Evolutionary conservation across 805 yeast genomes (phyloP), one percentile per base, ranked within the genome.

Genomic region (Tetrapisispora taiwanensis): DNA sequence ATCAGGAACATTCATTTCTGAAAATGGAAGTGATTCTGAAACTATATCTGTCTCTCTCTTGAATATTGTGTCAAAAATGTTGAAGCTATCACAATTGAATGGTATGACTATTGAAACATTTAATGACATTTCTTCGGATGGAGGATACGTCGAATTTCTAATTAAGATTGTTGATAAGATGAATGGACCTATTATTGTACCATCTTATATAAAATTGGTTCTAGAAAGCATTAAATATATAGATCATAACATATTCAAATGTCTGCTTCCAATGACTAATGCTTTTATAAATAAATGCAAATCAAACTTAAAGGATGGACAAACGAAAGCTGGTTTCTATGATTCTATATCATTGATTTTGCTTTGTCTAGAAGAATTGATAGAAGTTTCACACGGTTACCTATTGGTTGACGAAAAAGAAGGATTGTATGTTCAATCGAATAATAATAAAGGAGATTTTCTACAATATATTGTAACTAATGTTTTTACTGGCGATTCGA

Each of bases 301-400:
- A 34, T 42, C 44, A 33, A 43, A 54, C 30, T 53, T 53, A 41
- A 33, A 39, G 39, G 43, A 48, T 36, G 54, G 53, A 45, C 46
- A 50, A 28, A 47, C 34, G 9, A 58, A 56, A 7, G 70, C 74
- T 6, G 77, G 74, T 10, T 55, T 69, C 59, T 63, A 70, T 55
- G 64, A 73, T 46, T 62, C 78, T 30, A 60, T 76, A 48, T 56
- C 75, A 41, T 57, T 72, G 38, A 60, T 71, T 39, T 63, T 73
- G 38, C 63, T 72, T 13, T 89, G 90, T 0, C 56, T 86, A 20
- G 89, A 86, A 53, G 82, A 79, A 42, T 60, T 87, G 10, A 57
- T 87, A 31, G 69, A 73, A 1, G 54, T 73, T 1, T 72, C 84
- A 9, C 86, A 83, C 56, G 71, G 76, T 27, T 76, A 72, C 49